Base-by-base conservation (phyloP, 2,329 filamentous ascomycete genomes). In the Triangularia verruculosa region DNA sequence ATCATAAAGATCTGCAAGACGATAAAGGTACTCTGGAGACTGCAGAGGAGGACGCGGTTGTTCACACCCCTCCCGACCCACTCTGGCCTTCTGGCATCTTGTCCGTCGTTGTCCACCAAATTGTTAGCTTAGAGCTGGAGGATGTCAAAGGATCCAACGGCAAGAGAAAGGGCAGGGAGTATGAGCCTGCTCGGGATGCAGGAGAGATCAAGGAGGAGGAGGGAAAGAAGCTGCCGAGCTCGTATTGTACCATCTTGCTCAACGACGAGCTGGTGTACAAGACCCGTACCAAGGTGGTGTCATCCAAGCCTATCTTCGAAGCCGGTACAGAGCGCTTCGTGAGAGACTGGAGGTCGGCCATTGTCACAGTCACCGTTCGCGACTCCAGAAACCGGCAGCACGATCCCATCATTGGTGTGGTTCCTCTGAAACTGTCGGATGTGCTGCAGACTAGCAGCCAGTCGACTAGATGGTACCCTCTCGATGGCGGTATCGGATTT, bases 251-350 rank as follows among this genome's bases (percentile, higher is more conserved):
- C 1, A 93, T 99, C 61, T 78, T 95, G 11, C 82, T 91, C 75
- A 97, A 97, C 69, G 94, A 98, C 72, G 88, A 96, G 71, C 78
- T 97, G 69, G 85, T 87, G 17, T 98, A 97, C 80, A 93, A 94
- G 72, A 98, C 94, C n/a, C 87, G 95, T 72, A 87, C 92, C 34
- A 98, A 99, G 80, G 93, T 93, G 3, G 90, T 96, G 7, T 96
- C 91, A 34, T 96, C 92, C 59, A 93, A 96, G 74, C 95, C 95
- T 1, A 97, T 98, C 68, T 98, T 97, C 83, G 97, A 98, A 70
- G 93, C 95, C 2, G 94, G 94, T 64, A 97, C 93, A 0, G 95
- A 99, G 73, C 86, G 90, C 12, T 98, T 98, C 71, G 80, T 98
- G 28, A 89, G 94, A 22, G 94, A 99, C 73, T 99, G 95, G 95